Percentiles rank a stretch among this genome's conserved stretches.
These are phyloP conservation scores for Lasiosphaeria ovina DNA, from an alignment of 495 filamentous ascomycete species.

Conservation along the genomic window DNA sequence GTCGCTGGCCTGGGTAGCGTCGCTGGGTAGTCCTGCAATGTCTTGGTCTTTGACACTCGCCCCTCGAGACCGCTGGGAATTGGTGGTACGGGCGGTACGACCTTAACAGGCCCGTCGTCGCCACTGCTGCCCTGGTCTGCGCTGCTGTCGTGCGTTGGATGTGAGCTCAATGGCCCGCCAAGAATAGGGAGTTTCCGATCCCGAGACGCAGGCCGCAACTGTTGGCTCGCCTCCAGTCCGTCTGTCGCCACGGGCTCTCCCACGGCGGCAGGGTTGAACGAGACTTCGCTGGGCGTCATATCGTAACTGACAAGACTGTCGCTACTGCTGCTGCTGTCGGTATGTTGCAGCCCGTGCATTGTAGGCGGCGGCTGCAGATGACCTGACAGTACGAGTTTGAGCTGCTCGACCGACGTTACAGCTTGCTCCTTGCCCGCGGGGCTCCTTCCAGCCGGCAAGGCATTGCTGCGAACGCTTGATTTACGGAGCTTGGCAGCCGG, in stretches of 20 bases:
- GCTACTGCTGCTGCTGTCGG: constrained; percentile 50
- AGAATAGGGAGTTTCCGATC: constrained; percentile 21
- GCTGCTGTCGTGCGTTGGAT: constrained; percentile 33
- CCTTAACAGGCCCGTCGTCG: constrained; percentile 21
- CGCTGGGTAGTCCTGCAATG: constrained; percentile 16
- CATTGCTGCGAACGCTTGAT: constrained; percentile 43
- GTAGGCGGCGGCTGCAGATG: constrained; percentile 34
- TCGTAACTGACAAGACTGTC: constrained; percentile 61
- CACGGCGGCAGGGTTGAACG: constrained; percentile 42
- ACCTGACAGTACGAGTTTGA: constrained; percentile 70
- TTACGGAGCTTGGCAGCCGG: constrained; percentile 34
- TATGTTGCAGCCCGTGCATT: constrained; percentile 25
- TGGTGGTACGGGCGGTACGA: constrained; percentile 45
- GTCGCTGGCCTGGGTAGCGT: constrained; percentile 29
- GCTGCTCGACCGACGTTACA: constrained; percentile 81
- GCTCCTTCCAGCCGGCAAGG: constrained; percentile 49
- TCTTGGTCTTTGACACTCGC: constrained; percentile 19
- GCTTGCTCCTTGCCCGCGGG: constrained; percentile 58
- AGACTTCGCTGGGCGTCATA: constrained; percentile 51
- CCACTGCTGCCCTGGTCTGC: constrained; percentile 16
- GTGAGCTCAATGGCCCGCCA: constrained; percentile 48
- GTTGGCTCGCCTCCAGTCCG: constrained; percentile 20
- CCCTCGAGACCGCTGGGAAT: constrained; percentile 32
- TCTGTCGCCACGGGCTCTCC: constrained; percentile 14
- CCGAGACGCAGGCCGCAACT: constrained; percentile 9